Evolutionary conservation across 805 yeast species (phyloP).

Genomic region (Nakazawaea ambrosiae): DNA sequence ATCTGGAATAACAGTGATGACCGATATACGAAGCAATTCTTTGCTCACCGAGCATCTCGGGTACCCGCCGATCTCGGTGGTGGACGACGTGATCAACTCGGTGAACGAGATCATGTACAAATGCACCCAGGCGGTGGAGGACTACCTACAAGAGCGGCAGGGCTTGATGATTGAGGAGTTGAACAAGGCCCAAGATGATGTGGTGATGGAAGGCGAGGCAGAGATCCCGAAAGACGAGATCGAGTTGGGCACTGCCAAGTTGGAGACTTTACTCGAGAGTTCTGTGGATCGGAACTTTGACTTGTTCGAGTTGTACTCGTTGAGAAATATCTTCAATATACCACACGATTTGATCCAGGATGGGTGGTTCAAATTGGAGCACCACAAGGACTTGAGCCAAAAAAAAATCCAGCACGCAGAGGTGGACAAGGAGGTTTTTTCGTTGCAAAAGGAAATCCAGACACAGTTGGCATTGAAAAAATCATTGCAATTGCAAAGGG

Average conservation of each 20-base stretch:
- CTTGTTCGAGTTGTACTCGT: conserved; percentile 73
- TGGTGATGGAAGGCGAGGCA: conserved; percentile 18
- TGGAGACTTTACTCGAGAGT: conserved; percentile 70
- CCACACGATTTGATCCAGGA: conserved; percentile 57
- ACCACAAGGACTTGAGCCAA: conserved; percentile 49
- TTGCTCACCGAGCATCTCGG: conserved; percentile 82
- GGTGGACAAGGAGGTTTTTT: conserved; percentile 18
- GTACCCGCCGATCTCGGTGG: conserved; percentile 71
- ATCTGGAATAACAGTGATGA: too few relatives aligned
- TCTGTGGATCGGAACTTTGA: conserved; percentile 80
- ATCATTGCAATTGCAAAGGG: conserved; percentile 30
- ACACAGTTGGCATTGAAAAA: conserved; percentile 37
- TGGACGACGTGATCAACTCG: conserved; percentile 84
- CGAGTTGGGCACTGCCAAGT: conserved; percentile 68
- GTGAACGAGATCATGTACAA: conserved; percentile 80
- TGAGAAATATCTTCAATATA: conserved; percentile 67
- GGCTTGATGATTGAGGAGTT: conserved; percentile 20
- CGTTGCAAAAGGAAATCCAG: conserved; percentile 31
- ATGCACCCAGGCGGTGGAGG: conserved; percentile 74
- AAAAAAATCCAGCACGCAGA: conserved; percentile 13
- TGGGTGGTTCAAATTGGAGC: conserved; percentile 64
- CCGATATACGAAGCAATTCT: conserved; percentile 33
- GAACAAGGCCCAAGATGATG: conserved; percentile 19
- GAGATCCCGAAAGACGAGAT: conserved; percentile 41
- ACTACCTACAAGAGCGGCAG: conserved; percentile 39